Evolutionary conservation across 805 yeast genomes (phyloP).

Genomic region (Kodamaea hsintzibuensis): DNA sequence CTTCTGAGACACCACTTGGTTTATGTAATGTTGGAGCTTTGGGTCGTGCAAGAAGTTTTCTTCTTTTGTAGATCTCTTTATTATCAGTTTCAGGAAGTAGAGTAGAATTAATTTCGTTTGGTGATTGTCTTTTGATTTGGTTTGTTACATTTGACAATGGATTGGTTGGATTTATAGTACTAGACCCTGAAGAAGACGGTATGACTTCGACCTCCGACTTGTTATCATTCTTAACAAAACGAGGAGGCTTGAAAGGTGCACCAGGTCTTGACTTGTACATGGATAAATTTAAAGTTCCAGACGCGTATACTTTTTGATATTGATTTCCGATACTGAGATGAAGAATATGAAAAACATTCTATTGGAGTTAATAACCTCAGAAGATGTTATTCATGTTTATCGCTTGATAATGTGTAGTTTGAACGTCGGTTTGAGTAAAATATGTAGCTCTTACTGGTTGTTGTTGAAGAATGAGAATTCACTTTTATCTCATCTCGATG

Average conservation of each 20-base stretch:
- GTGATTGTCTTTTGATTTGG: background rate
- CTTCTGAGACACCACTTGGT: background rate
- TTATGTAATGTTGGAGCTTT: background rate
- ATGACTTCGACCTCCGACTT: background rate
- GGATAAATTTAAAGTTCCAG: background rate
- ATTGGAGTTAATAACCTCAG: too few species aligned
- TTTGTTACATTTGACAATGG: background rate
- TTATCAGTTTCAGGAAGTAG: background rate
- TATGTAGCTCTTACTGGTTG: too few species aligned
- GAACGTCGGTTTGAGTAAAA: too few species aligned
- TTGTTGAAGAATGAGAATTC: too few species aligned
- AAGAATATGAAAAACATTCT: too few species aligned
- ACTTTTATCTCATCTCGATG: too few species aligned
- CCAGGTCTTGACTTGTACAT: conserved; percentile 27
- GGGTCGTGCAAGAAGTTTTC: conserved; percentile 1
- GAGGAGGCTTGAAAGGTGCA: conserved; percentile 57
- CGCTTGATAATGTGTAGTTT: too few species aligned
- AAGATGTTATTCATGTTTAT: too few species aligned
- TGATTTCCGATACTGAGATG: background rate
- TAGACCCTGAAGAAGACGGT: background rate
- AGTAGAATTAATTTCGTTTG: background rate
- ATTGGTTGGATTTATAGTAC: conserved; percentile 1
- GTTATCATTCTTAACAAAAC: conserved; percentile 19
- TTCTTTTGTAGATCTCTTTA: conserved; percentile 4
- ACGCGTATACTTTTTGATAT: conserved; percentile 1